A percentile compares a stretch with the other conserved stretches of the same genome.
These are phyloP conservation scores for Termitomyces titanicus DNA, from an alignment of 768 basidiomycete species.

Conservation along the genomic window DNA sequence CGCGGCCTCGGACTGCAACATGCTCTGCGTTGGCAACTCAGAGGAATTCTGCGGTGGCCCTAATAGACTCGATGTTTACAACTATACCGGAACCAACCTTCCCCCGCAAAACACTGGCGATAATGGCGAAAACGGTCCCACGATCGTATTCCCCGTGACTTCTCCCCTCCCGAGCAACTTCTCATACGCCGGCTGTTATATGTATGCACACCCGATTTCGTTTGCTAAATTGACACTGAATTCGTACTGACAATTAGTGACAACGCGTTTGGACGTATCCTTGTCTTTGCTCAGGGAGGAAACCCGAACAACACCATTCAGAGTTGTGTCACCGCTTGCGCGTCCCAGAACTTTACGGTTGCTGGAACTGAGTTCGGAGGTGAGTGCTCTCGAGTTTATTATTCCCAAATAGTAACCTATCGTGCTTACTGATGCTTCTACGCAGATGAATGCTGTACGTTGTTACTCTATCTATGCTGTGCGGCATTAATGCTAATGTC, in stretches of 20 bases:
- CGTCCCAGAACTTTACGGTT: conserved; percentile 50
- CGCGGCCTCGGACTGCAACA: conserved; percentile 54
- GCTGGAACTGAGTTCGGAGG: conserved; percentile 69
- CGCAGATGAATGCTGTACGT: conserved; percentile 44
- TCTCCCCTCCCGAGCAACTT: conserved; percentile 51
- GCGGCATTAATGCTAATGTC: not conserved
- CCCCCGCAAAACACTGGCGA: conserved; percentile 29
- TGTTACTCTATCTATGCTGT: not conserved
- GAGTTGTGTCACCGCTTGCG: conserved; percentile 59
- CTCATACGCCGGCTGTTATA: conserved; percentile 64
- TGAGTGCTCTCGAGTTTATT: conserved; percentile 25
- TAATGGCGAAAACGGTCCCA: conserved; percentile 31
- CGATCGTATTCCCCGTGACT: conserved; percentile 41
- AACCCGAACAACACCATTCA: conserved; percentile 48
- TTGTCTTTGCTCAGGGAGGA: conserved; percentile 28
- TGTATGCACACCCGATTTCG: conserved; percentile 38
- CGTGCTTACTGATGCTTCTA: conserved; percentile 5
- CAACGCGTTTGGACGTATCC: conserved; percentile 61
- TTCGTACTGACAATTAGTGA: conserved; percentile 28
- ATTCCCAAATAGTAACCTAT: conserved; percentile 1
- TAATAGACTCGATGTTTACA: conserved; percentile 61
- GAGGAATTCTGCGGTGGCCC: conserved; percentile 75
- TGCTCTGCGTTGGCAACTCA: conserved; percentile 60
- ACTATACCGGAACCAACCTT: conserved; percentile 59
- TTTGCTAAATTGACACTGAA: not conserved